A percentile compares a stretch with the other conserved stretches of the same genome.
Conservation (phyloP, 768 basidiomycete species). For the Calocybe cyanea region DNA sequence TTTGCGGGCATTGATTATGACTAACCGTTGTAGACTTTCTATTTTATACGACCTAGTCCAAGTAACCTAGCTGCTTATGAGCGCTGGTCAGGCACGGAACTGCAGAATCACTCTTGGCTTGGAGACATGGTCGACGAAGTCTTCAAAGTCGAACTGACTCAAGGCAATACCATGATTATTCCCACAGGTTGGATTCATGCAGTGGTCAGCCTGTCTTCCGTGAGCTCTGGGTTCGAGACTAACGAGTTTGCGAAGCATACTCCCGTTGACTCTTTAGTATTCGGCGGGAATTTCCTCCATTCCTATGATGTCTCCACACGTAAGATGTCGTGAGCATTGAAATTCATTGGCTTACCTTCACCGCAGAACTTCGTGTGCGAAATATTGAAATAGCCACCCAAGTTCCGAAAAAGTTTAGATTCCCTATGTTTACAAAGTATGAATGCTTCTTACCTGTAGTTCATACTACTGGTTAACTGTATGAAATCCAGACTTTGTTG, state of each 20-base stretch:
- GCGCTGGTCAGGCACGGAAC: constrained; percentile 88
- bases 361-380: constrained; percentile 78
- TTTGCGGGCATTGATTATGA: not conserved
- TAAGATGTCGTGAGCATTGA: constrained; percentile 32
- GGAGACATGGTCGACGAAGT: constrained; percentile 93
- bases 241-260: constrained; percentile 61
- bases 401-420: constrained; percentile 90
- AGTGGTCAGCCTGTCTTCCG: constrained; percentile 56
- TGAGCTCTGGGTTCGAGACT: not conserved
- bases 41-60: constrained; percentile 88
- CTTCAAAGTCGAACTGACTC: constrained; percentile 69
- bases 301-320: constrained; percentile 86
- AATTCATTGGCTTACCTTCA: constrained; percentile 1
- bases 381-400: constrained; percentile 91
- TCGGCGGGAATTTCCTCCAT: constrained; percentile 97
- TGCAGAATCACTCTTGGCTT: constrained; percentile 85
- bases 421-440: constrained; percentile 77
- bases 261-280: constrained; percentile 88
- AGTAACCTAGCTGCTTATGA: constrained; percentile 89
- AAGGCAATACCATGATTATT: constrained; percentile 90
- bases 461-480: constrained; percentile 3
- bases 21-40: constrained; percentile 63
- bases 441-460: constrained; percentile 15
- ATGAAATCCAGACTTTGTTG: constrained; percentile 64
- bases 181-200: constrained; percentile 98